Evolutionary conservation across 371 early-diverging fungal genomes (phyloP).

Genomic region (Encephalitozoon intestinalis): DNA sequence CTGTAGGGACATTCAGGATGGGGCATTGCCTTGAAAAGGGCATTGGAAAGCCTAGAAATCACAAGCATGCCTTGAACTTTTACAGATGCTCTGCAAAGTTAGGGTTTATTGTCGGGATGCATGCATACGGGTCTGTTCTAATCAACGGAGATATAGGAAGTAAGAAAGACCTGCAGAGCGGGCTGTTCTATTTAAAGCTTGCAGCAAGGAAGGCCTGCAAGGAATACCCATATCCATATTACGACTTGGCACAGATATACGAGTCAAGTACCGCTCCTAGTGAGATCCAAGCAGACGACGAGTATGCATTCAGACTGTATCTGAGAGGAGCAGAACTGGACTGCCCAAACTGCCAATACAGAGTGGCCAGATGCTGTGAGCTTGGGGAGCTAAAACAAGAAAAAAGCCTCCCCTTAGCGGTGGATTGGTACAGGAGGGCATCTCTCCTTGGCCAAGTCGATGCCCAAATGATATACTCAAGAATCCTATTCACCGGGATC

Average conservation of each 20-base stretch:
- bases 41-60: slow-evolving; percentile 23
- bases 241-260: slow-evolving; percentile 59
- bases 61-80: slow-evolving; percentile 52
- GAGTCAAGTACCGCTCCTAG: slow-evolving; percentile 30
- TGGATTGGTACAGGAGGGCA: slow-evolving; percentile 53
- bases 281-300: slow-evolving; percentile 46
- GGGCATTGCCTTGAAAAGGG: slow-evolving; percentile 58
- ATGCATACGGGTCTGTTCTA: slow-evolving; percentile 59
- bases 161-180: slow-evolving; percentile 49
- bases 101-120: slow-evolving; percentile 56
- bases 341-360: slow-evolving; percentile 56
- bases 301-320: slow-evolving; percentile 56
- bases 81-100: slow-evolving; percentile 60
- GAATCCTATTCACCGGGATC: slow-evolving; percentile 38
- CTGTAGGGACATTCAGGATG: slow-evolving; percentile 55
- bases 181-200: slow-evolving; percentile 57
- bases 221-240: slow-evolving; percentile 58
- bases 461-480: slow-evolving; percentile 42
- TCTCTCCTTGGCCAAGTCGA: slow-evolving; percentile 57
- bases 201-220: slow-evolving; percentile 51
- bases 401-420: slow-evolving; percentile 14
- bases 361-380: slow-evolving; percentile 52
- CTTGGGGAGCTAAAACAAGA: slow-evolving; percentile 49
- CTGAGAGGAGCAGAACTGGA: slow-evolving; percentile 50
- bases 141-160: slow-evolving; percentile 50